Conservation (phyloP, 208 protist species). For the Leishmania gerbilli region DNA sequence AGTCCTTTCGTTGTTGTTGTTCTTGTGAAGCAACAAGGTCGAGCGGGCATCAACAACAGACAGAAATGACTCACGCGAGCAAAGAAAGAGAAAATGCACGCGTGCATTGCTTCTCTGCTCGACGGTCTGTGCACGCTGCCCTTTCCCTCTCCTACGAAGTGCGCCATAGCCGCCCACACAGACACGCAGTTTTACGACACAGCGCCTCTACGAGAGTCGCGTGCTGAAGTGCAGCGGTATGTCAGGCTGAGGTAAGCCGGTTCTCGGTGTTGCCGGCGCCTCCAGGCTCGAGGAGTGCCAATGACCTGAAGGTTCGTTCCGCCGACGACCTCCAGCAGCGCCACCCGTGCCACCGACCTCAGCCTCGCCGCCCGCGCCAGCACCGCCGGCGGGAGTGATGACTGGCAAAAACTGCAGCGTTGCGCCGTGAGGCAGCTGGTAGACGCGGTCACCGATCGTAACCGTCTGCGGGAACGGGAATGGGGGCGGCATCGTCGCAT, state of each 20-base stretch:
- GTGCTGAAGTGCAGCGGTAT: background rate
- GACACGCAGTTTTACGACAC: background rate
- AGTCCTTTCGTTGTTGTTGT: background rate
- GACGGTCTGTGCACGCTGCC: background rate
- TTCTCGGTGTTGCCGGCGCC: background rate
- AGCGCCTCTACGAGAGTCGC: background rate
- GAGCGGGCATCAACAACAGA: background rate
- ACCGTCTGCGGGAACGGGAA: constrained; percentile 45
- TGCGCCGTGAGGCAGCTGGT: constrained; percentile 54
- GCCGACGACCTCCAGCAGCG: constrained; percentile 4
- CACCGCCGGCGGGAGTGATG: constrained; percentile 37
- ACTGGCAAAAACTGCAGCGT: constrained; percentile 65
- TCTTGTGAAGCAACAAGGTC: background rate
- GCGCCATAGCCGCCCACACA: background rate
- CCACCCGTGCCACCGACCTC: background rate
- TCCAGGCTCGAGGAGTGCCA: background rate
- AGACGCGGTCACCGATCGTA: constrained; percentile 53
- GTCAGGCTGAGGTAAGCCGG: background rate
- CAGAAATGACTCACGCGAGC: background rate
- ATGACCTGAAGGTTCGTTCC: background rate
- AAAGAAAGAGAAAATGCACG: background rate
- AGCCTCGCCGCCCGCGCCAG: constrained; percentile 2
- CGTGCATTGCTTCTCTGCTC: background rate
- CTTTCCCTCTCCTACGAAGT: background rate
- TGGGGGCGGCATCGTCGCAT: constrained; percentile 35